Base-by-base conservation (phyloP, 2,329 filamentous ascomycete species). In the Claviceps arundinis region DNA sequence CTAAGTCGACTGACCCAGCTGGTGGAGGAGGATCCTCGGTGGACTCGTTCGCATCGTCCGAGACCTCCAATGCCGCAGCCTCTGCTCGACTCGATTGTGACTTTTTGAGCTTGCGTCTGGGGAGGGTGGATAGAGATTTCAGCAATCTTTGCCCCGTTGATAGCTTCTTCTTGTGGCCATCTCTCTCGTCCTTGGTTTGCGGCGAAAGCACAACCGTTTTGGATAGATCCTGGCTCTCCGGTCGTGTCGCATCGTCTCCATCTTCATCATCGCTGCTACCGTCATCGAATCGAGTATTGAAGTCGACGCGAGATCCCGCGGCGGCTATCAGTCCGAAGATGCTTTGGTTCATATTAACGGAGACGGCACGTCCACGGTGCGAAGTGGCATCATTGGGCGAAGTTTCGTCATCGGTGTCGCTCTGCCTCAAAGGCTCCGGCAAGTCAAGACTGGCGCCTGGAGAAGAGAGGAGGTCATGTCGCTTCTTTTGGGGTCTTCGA, bases 321-420 rank as follows among this genome's bases (percentile, higher is more conserved):
- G 89, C 88, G 6, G 90, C 87, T 58, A 97, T 90, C 69, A 97
- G 80, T 51, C 89, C 89, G 66, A 96, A 95, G 52, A 97, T 84
- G 57, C 88, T 94, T 73, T 95, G 90, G 67, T 95, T 93, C 82
- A 95, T 88, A 62, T 89, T 88, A 68, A 80, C 73, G 54, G 77
- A 75, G 65, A 77, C 72, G 56, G 74, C 70, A 14, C 71, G 68
- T 40, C 68, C 70, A 52, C 73, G 70, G 8, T 61, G 64, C 2
- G 72, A 67, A 4, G 68, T 58, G 44, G 74, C 68, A 40, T 76
- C 73, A 40, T 52, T 54, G 26, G 53, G 56, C 6, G 55, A 54
- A 58, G 78, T 73, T 46, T 77, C 74, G 37, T 64, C 68, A n/a
- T 69, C 69, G 54, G 77, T 70, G 52, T 74, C 75, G 56, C 68